These are phyloP conservation scores for Macrolepiota albuminosa DNA, from an alignment of 768 basidiomycete genomes.

Conservation along the genomic window DNA sequence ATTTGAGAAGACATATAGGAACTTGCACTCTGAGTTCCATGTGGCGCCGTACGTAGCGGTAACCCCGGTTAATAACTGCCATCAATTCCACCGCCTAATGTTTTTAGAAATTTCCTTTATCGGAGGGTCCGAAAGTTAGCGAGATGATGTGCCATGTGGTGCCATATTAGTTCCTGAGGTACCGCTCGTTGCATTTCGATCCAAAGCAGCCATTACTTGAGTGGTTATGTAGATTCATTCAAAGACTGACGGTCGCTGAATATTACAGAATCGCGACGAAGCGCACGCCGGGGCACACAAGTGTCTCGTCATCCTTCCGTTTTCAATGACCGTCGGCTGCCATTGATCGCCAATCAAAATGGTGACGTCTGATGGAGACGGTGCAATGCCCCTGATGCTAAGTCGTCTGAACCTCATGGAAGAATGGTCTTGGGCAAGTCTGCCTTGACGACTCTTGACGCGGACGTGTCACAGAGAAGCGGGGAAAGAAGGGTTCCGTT, in stretches of 20 bases:
- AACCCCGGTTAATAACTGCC: background rate
- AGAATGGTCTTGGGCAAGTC: background rate
- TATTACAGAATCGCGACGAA: background rate
- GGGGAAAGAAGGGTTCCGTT: background rate
- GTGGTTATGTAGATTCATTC: no score
- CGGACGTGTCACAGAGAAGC: background rate
- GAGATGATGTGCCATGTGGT: background rate
- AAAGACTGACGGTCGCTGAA: background rate
- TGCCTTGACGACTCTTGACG: background rate
- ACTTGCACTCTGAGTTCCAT: background rate
- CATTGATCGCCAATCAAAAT: background rate
- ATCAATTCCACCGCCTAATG: background rate
- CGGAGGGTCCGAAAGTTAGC: background rate
- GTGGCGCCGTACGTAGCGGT: background rate
- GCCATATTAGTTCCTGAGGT: background rate
- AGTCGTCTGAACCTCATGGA: background rate
- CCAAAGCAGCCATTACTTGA: background rate
- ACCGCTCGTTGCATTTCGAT: background rate
- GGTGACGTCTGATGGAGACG: background rate
- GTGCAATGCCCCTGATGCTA: background rate
- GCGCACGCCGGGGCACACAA: background rate
- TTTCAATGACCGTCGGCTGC: background rate
- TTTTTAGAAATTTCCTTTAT: background rate
- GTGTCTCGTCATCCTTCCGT: background rate
- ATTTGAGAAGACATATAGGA: background rate